Conservation (phyloP, 306 rosid species). For the Trifolium dubium region DNA sequence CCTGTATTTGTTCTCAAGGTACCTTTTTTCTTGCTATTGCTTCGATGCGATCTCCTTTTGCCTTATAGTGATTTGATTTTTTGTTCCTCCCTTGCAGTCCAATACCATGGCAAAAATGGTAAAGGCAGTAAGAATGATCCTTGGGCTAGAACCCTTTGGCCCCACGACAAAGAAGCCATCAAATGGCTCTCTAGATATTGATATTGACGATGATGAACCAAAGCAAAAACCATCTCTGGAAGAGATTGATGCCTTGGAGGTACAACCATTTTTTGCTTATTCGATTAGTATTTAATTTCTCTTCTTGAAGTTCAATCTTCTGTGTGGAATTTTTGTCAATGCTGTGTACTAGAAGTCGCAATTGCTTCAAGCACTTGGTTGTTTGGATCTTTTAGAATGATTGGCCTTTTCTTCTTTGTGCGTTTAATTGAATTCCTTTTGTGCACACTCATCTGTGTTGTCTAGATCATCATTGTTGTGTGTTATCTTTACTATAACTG, state of each 20-base stretch:
- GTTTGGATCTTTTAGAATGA: constrained; percentile 10
- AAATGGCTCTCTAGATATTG: constrained; percentile 63
- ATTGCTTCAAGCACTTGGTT: constrained; percentile 17
- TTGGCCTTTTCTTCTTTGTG: background rate
- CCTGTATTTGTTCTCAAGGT: constrained; percentile 96
- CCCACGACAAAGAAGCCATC: constrained; percentile 52
- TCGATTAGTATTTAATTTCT: constrained; percentile 18
- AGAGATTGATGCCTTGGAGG: constrained; percentile 99
- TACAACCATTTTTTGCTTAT: constrained; percentile 43
- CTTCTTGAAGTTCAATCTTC: constrained; percentile 34
- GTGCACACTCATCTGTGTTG: background rate
- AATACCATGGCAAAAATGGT: constrained; percentile 97
- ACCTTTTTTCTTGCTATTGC: constrained; percentile 23
- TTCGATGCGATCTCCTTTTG: constrained; percentile 24
- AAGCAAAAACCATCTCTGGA: constrained; percentile 81
- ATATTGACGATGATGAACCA: constrained; percentile 87
- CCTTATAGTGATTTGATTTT: constrained; percentile 36
- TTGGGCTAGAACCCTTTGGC: constrained; percentile 70
- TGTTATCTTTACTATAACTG: background rate
- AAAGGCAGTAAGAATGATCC: constrained; percentile 91
- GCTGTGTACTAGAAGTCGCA: background rate
- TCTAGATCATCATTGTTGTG: background rate
- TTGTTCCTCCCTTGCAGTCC: constrained; percentile 61
- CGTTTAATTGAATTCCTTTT: background rate
- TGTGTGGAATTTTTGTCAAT: background rate